Evolutionary conservation across 2,329 filamentous ascomycete species (phyloP), one percentile per base, ranked within the genome.

Genomic region (Xylariaceae sp.): DNA sequence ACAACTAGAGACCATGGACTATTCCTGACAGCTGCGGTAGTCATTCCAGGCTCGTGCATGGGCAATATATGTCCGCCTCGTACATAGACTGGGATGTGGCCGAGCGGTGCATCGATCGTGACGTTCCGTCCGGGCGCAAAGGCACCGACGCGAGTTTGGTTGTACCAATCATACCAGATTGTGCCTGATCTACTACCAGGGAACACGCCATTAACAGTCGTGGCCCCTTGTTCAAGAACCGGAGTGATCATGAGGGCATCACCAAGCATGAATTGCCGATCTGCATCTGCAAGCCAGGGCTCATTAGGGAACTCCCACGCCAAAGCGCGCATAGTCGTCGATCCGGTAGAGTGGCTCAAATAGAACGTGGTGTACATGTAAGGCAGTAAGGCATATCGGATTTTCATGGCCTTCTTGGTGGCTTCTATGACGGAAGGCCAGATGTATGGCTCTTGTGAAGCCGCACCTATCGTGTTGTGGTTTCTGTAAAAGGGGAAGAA

Each of bases 401-500:
- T 87, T 3, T 77, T 73, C 83, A 91, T 91, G 1, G 87, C 88
- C 0, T 73, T 76, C 62, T 81, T 82, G n/a, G 82, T 79, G 0
- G 88, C 87, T 3, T 84, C 80, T 2, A 81, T 80, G 1, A 91
- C 88, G 1, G 80, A 81, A 2, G 76, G 76, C 88, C 88, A 92
- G 13, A 80, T 70, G 68, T 89, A 92, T 0, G 88, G 87, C 72
- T 92, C 89, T 69, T 92, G 89, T 0, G 81, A 70, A 54, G 78
- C 78, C 9, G 84, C 81, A 0, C 78, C 80, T 1, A 88, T 74
- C 2, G 76, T 76, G 68, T 91, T 91, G 76, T 92, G 88, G 73
- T 91, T 91, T 30, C 88, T 80, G 74, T 90, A 90, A 74, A 91
- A 90, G 5, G 88, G 86, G 75, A 90, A 90, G 77, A 91, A 90